Base-by-base conservation (phyloP, 108 stramenopile genomes). In the Phaeodactylum tricornutum region DNA sequence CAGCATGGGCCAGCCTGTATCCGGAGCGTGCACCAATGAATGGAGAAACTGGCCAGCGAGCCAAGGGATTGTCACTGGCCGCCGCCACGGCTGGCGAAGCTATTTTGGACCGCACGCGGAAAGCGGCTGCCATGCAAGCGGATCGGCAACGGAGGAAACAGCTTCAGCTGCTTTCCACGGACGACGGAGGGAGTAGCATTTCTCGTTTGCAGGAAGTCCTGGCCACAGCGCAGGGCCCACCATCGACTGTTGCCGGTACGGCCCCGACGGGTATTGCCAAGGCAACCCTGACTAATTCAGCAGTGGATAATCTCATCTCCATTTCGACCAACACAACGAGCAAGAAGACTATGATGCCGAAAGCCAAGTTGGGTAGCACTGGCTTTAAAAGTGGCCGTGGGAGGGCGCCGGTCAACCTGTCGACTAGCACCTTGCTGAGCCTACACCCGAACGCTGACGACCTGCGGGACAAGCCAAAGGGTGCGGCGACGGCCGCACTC, bases 21-120 rank as follows among this genome's bases (percentile, higher is more conserved):
- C 28, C 32, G 44, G 53, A 72, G 8, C 37, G 73, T 29, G 51
- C 62, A 27, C 75, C 78, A 15, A 58, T 50, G 12, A 47, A 77
- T 48, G 71, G 66, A 8, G 61, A 50, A 45, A 79, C 75, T 16
- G 71, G 71, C 11, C 70, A 72, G 30, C 60, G 71, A 14, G 56
- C 55, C 7, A 53, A 59, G 27, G 68, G 62, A 16, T 73, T 87
- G 20, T 83, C 71, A 55, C 53, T 57, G 15, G 78, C 85, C 5
- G 73, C 78, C 23, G 79, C 79, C 7, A 61, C 78, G 23, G 69
- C 85, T 2, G 79, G 76, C 2, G 76, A 82, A 50, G 58, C 55
- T 21, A 63, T 87, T 51, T 70, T 87, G 43, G 85, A 87, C 37
- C 66, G 79, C 24, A 61, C 76, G 2, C 67, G 81, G 50, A 62